Conservation (phyloP, 805 yeast genomes). For the Myxozyma monticola region DNA sequence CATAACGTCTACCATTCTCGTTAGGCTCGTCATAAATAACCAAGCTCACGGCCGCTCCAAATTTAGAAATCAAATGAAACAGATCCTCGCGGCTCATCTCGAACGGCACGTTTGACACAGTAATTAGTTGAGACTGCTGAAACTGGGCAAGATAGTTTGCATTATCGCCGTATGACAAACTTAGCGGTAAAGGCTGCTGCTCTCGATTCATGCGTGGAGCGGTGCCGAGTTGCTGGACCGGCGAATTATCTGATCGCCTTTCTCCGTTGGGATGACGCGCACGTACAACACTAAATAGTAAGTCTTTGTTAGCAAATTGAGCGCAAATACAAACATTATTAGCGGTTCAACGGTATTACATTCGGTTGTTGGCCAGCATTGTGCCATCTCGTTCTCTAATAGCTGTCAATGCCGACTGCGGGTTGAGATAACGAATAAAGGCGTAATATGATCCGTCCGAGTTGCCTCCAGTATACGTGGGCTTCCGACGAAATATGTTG, state of each 20-base stretch:
- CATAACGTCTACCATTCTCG: slow-evolving; percentile 19
- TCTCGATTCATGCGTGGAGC: background rate
- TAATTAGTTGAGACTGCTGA: slow-evolving; percentile 10
- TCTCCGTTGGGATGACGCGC: slow-evolving; percentile 7
- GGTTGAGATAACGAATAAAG: slow-evolving; percentile 11
- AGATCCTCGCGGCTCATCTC: slow-evolving; percentile 22
- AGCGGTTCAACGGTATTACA: slow-evolving; percentile 8
- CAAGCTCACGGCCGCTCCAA: slow-evolving; percentile 14
- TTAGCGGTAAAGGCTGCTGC: background rate
- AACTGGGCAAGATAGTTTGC: background rate
- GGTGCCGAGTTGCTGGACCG: background rate
- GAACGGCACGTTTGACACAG: slow-evolving; percentile 16
- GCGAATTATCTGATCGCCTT: background rate
- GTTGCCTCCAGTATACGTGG: background rate
- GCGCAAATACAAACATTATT: background rate
- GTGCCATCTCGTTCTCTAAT: slow-evolving; percentile 21
- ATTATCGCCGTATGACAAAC: background rate
- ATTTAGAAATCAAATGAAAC: slow-evolving; percentile 9
- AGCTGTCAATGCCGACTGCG: slow-evolving; percentile 16
- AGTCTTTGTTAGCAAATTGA: background rate
- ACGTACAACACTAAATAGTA: slow-evolving; percentile 7
- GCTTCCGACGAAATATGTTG: slow-evolving; percentile 9
- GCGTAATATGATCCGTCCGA: slow-evolving; percentile 14
- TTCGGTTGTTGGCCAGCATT: slow-evolving; percentile 10
- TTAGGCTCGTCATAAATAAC: slow-evolving; percentile 18